Evolutionary conservation across 2,329 filamentous ascomycete genomes (phyloP).

Genomic region (Claviceps africana): DNA sequence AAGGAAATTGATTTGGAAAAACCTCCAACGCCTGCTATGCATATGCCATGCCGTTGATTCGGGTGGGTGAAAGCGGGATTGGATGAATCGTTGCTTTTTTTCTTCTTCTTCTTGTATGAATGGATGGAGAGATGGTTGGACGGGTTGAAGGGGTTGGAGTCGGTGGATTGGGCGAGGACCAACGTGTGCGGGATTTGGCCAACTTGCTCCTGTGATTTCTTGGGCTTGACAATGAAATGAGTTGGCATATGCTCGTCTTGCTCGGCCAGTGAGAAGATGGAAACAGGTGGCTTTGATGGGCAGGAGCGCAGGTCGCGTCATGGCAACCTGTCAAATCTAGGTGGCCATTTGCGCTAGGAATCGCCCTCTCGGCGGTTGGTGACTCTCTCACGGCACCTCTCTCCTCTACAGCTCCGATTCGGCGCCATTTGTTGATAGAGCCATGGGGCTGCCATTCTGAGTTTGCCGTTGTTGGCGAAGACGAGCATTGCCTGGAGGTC

Average conservation of each 20-base stretch:
- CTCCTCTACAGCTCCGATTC: conserved; percentile 38
- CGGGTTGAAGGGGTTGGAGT: not conserved
- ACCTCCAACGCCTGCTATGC: conserved; percentile 22
- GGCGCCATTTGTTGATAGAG: conserved; percentile 39
- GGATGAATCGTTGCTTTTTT: not conserved
- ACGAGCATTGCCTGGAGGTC: conserved; percentile 27
- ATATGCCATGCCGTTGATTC: conserved; percentile 7
- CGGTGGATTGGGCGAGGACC: not conserved
- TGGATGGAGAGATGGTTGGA: not conserved
- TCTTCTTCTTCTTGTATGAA: not conserved
- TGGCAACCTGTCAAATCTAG: not conserved
- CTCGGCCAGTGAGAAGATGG: not conserved
- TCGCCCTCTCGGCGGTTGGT: not conserved
- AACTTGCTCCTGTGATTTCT: not conserved
- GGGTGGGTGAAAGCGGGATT: not conserved
- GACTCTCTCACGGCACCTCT: not conserved
- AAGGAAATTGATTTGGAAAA: not conserved
- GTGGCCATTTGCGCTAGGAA: not conserved
- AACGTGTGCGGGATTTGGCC: not conserved
- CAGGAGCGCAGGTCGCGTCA: not conserved
- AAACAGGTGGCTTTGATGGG: not conserved
- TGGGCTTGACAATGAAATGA: not conserved
- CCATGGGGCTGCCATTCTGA: conserved; percentile 44
- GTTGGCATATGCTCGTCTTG: not conserved
- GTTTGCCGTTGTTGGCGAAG: conserved; percentile 29